These are phyloP conservation scores for Candida tunisiensis DNA, from an alignment of 1,139 yeast genomes.

Conservation along the genomic window DNA sequence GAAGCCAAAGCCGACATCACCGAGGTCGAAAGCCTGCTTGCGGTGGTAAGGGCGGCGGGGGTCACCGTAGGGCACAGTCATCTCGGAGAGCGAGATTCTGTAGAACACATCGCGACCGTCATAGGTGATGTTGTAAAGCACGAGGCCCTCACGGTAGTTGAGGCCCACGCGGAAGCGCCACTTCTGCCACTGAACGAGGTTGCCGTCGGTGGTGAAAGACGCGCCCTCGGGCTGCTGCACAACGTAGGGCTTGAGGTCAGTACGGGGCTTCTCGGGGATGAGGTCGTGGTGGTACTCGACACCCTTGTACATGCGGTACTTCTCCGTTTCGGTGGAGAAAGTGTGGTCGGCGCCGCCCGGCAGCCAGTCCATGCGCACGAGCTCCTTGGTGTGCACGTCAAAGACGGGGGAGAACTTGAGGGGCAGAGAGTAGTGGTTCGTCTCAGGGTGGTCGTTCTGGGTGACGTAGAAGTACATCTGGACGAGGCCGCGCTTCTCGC, in stretches of 20 bases:
- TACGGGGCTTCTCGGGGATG: constrained; percentile 11
- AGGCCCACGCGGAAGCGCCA: constrained; percentile 74
- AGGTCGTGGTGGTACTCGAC: constrained; percentile 33
- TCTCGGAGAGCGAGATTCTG: constrained; percentile 66
- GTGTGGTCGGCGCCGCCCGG: constrained; percentile 43
- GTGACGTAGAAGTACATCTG: constrained; percentile 47
- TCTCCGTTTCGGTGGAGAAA: constrained; percentile 40
- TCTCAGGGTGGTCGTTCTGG: constrained; percentile 55
- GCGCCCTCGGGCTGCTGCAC: constrained; percentile 80
- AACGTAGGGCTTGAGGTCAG: constrained; percentile 58
- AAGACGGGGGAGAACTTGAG: constrained; percentile 71
- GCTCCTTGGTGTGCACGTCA: constrained; percentile 46
- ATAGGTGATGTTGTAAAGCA: constrained; percentile 57
- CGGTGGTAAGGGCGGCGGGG: constrained; percentile 84
- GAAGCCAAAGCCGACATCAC: constrained; percentile 81
- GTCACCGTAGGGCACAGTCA: constrained; percentile 89
- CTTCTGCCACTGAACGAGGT: constrained; percentile 64
- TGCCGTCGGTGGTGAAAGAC: constrained; percentile 50
- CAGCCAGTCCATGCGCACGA: constrained; percentile 62
- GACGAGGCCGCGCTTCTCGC: constrained; percentile 51
- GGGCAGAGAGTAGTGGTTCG: constrained; percentile 76
- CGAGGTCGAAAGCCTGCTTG: constrained; percentile 85
- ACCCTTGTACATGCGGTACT: constrained; percentile 51
- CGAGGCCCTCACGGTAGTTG: constrained; percentile 74
- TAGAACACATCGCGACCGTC: constrained; percentile 73